Base-by-base conservation (phyloP, 768 basidiomycete genomes). In the Tylopilus sp. region DNA sequence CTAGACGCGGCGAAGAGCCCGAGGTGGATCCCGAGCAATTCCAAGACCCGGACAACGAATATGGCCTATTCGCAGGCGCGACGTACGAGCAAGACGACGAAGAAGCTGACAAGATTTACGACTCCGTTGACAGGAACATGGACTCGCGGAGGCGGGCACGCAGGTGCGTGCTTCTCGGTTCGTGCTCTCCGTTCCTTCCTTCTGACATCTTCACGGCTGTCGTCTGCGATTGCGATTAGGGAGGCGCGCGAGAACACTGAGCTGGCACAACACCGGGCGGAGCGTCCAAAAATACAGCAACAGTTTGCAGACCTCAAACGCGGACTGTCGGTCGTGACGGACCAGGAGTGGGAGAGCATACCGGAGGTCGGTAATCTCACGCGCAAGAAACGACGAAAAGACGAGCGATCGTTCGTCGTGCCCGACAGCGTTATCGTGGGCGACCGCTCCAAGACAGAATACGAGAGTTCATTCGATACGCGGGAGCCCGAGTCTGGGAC, bases 61-160 rank as follows among this genome's bases (percentile, higher is more conserved):
- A 86, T 59, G 96, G 96, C 24, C 79, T 98, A 7, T 98, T 99
- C 66, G 91, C 94, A 5, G 94, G 95, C 13, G 95, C 89, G 10
- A 91, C 92, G 0, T 98, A 99, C 67, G 95, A 99, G 68, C 87
- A 89, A 52, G 97, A 98, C 59, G 97, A 99, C 56, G 95, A 98
- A 61, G 97, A 98, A 69, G 97, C 96, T 0, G 96, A 98, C 70
- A 82, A 80, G 66, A 97, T 97, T 47, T 99, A 96, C 67, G 96
- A 97, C 24, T 63, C 75, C n/a, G 95, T 98, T 1, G 95, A 98
- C 63, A 77, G 82, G 38, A 84, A 84, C 26, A 95, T 99, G 89
- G 96, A 98, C 67, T 79, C 86, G 36, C 77, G 97, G 56, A 74
- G 97, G 63, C 81, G 82, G 65, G 78, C 80, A 43, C 81, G 89